Percentiles rank a stretch among this genome's conserved stretches.
phyloP scores from a whole-genome alignment of 257 asterid species.

The Linaria vulgaris region DNA sequence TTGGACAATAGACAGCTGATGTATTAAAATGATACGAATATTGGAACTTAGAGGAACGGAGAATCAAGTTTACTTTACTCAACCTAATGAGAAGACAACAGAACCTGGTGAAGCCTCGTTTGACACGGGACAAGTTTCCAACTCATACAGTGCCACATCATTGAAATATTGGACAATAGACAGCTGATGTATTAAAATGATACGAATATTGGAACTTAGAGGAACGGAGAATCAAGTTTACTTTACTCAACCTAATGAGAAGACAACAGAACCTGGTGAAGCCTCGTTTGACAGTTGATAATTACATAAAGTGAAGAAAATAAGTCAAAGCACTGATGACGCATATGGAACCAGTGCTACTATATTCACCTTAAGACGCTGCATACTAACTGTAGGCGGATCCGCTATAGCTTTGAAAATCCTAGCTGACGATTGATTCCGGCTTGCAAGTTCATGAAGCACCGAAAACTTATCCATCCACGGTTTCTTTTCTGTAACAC shows the following conservation, averaged over 20 bases:
- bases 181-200: too few relatives aligned
- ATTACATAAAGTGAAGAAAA: constrained; percentile 6
- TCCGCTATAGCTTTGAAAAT: constrained; percentile 95
- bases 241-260: background rate
- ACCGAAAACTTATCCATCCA: constrained; percentile 94
- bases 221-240: constrained; percentile 13
- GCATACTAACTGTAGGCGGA: constrained; percentile 97
- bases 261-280: background rate
- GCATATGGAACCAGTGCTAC: too few relatives aligned
- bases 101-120: too few relatives aligned
- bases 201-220: background rate
- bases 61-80: background rate
- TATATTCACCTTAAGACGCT: constrained; percentile 73
- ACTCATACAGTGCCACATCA: background rate
- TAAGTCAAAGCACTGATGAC: background rate
- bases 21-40: background rate
- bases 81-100: too few relatives aligned
- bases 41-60: constrained; percentile 12
- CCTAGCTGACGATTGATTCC: constrained; percentile 54
- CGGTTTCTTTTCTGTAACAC: constrained; percentile 75
- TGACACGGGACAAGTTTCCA: background rate
- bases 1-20: background rate
- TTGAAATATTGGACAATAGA: background rate
- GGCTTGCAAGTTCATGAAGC: constrained; percentile 67
- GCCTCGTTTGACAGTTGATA: background rate